phyloP scores from a whole-genome alignment of 2,329 filamentous ascomycete species.

The Botrytis pseudocinerea region DNA sequence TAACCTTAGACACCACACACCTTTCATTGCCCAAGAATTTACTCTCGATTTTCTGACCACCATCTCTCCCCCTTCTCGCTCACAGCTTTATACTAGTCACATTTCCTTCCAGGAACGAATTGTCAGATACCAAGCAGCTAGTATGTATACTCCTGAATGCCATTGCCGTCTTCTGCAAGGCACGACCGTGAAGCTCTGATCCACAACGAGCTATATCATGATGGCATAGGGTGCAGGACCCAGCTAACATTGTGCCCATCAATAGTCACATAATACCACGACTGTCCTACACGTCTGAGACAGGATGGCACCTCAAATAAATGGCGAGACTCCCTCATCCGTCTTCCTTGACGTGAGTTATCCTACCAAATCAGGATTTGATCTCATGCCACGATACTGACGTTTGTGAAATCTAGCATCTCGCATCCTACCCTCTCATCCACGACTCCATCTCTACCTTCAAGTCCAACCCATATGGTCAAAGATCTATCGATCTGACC shows the following conservation, averaged over 20 bases:
- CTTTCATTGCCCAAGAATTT: conserved; percentile 9
- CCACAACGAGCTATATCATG: neutral
- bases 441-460: conserved; percentile 75
- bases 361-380: conserved; percentile 38
- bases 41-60: conserved; percentile 12
- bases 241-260: neutral
- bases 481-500: conserved; percentile 65
- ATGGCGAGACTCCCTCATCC: conserved; percentile 51
- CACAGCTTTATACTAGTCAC: neutral
- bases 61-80: neutral
- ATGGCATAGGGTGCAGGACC: neutral
- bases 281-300: conserved; percentile 23
- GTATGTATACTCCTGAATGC: conserved; percentile 7
- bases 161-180: conserved; percentile 25
- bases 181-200: conserved; percentile 17
- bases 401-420: conserved; percentile 58
- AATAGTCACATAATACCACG: conserved; percentile 24
- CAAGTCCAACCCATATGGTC: conserved; percentile 79
- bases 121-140: conserved; percentile 6
- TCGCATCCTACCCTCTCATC: conserved; percentile 81
- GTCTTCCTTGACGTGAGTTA: conserved; percentile 49
- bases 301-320: conserved; percentile 48
- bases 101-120: neutral
- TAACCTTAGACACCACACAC: conserved; percentile 4
- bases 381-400: conserved; percentile 12